These are phyloP conservation scores for Kokia cookei DNA, from an alignment of 441 rosid genomes.

Conservation along the genomic window DNA sequence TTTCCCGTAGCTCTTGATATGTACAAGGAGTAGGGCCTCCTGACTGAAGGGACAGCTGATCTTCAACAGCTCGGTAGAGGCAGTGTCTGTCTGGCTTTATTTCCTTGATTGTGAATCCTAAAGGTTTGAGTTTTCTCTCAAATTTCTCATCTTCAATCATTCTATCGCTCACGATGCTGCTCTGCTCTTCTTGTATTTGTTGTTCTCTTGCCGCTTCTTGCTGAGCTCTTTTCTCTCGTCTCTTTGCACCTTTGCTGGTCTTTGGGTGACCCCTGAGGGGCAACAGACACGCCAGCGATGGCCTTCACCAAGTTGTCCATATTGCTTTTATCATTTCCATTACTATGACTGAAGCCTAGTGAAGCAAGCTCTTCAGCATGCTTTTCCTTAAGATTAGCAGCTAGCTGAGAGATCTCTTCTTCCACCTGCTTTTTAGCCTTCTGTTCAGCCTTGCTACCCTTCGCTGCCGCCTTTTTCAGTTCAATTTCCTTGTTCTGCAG, in stretches of 20 bases:
- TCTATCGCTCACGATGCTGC: conserved; percentile 58
- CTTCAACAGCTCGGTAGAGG: conserved; percentile 85
- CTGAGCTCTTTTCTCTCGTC: conserved; percentile 80
- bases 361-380: conserved; percentile 80
- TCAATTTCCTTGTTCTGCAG: conserved; percentile 80
- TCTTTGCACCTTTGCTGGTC: conserved; percentile 71
- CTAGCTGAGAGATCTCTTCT: conserved; percentile 70
- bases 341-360: conserved; percentile 45
- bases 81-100: conserved; percentile 92
- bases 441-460: conserved; percentile 96
- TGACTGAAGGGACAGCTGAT: conserved; percentile 57
- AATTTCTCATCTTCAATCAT: conserved; percentile 60
- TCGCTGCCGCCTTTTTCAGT: conserved; percentile 86
- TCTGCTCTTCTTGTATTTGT: conserved; percentile 86
- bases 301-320: conserved; percentile 79
- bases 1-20: conserved; percentile 60
- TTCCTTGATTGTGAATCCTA: conserved; percentile 59
- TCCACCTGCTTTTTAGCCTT: conserved; percentile 92
- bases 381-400: conserved; percentile 65
- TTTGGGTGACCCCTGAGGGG: conserved; percentile 51
- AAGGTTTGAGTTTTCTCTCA: conserved; percentile 64
- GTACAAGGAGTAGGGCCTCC: conserved; percentile 62
- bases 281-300: conserved; percentile 74
- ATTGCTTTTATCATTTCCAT: conserved; percentile 48
- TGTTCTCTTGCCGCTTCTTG: conserved; percentile 88